These are phyloP conservation scores for Thalia dealbata DNA, from an alignment of 176 grass and related monocot species.

Conservation along the genomic window DNA sequence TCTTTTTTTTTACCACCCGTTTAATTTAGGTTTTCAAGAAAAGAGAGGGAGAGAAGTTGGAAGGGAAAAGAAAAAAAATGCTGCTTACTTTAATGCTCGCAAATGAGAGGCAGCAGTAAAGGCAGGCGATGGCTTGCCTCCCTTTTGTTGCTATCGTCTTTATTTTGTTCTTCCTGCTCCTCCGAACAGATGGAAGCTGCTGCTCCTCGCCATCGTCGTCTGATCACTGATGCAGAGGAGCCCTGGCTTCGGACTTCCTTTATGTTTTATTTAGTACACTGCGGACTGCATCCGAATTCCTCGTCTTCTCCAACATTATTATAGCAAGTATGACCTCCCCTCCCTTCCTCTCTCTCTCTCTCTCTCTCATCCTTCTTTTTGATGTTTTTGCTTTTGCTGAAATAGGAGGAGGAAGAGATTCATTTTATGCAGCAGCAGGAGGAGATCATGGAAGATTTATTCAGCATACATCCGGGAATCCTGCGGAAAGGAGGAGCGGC, in stretches of 20 bases:
- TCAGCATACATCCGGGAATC: constrained; percentile 84
- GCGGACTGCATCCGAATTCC: background rate
- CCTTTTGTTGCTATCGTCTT: background rate
- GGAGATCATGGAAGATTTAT: constrained; percentile 81
- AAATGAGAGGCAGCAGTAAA: background rate
- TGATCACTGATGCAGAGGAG: background rate
- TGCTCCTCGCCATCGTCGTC: background rate
- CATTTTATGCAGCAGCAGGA: background rate
- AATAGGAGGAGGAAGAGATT: too few species aligned
- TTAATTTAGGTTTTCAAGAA: background rate
- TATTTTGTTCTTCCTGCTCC: background rate
- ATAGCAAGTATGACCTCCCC: too few species aligned
- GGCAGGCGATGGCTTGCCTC: background rate
- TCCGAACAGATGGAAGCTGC: background rate
- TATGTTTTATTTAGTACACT: background rate
- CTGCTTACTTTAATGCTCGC: background rate
- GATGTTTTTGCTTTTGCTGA: background rate
- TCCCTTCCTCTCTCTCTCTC: background rate
- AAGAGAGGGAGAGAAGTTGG: too few species aligned
- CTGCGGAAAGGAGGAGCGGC: constrained; percentile 24
- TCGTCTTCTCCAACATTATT: background rate
- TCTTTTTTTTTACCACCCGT: background rate
- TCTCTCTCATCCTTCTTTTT: background rate
- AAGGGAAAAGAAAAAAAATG: too few species aligned
- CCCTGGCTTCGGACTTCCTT: background rate